phyloP scores from a whole-genome alignment of 176 grass and related monocot species.

The Oryza australiensis region DNA sequence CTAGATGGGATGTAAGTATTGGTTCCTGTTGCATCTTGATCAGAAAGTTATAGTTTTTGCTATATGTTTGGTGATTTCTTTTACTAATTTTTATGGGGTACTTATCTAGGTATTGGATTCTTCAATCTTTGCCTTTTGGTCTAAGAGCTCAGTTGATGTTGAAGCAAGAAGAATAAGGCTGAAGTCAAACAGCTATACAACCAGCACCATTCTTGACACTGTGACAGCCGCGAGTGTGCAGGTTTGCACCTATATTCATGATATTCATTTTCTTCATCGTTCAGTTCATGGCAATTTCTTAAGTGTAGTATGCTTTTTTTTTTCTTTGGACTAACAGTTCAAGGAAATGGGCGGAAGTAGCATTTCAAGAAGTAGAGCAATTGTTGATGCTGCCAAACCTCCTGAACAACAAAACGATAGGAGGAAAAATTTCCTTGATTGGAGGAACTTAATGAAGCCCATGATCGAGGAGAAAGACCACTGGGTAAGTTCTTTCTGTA shows the following conservation, averaged over 20 bases:
- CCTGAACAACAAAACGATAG: slow-evolving; percentile 74
- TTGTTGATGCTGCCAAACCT: slow-evolving; percentile 58
- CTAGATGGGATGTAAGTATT: slow-evolving; percentile 92
- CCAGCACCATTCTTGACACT: slow-evolving; percentile 88
- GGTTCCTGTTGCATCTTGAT: background rate
- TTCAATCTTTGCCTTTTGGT: slow-evolving; percentile 96
- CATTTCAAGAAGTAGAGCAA: slow-evolving; percentile 58
- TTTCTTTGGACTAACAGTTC: slow-evolving; percentile 51
- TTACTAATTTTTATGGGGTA: slow-evolving; percentile 18
- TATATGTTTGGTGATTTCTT: slow-evolving; percentile 19
- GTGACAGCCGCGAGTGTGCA: slow-evolving; percentile 94
- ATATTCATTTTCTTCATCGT: background rate
- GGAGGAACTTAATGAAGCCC: slow-evolving; percentile 91
- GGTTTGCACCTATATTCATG: slow-evolving; percentile 48
- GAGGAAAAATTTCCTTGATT: slow-evolving; percentile 80
- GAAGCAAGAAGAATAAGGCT: slow-evolving; percentile 91
- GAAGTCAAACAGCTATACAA: slow-evolving; percentile 95
- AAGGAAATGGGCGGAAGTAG: slow-evolving; percentile 88
- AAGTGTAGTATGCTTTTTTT: background rate
- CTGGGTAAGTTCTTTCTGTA: slow-evolving; percentile 61
- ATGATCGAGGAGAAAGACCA: slow-evolving; percentile 94
- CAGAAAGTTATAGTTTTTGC: background rate
- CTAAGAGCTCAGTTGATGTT: slow-evolving; percentile 85
- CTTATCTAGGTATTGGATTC: slow-evolving; percentile 78
- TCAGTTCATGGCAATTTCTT: slow-evolving; percentile 14